phyloP scores from a whole-genome alignment of 257 asterid genomes.

The Petrea volubilis region DNA sequence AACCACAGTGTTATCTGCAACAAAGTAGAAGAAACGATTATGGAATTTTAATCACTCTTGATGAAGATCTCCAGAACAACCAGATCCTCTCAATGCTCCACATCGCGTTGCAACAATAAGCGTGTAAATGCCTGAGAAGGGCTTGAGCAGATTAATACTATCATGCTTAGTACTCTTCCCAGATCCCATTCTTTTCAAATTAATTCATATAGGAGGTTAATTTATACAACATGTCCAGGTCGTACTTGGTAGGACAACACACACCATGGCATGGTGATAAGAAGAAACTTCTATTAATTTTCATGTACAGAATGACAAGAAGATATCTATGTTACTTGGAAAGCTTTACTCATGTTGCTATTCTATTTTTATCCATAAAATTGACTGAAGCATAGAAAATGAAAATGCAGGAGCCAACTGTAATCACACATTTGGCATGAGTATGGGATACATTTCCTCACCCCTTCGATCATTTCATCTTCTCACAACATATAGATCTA shows the following conservation, averaged over 20 bases:
- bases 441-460: neutral
- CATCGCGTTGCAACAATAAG: neutral
- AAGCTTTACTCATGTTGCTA: neutral
- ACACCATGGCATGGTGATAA: neutral
- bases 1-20: constrained; percentile 82
- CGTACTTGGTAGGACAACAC: neutral
- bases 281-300: neutral
- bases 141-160: neutral
- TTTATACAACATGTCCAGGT: neutral
- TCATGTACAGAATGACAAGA: neutral
- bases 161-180: neutral
- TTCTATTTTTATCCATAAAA: neutral
- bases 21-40: constrained; percentile 24
- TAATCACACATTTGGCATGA: neutral
- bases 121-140: neutral
- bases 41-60: neutral
- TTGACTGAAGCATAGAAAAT: neutral
- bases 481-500: neutral
- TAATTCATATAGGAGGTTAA: neutral
- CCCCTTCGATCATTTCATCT: neutral
- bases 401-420: neutral
- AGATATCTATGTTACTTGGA: neutral
- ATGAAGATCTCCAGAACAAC: constrained; percentile 1
- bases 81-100: neutral
- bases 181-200: neutral